Percentiles rank a stretch among this genome's conserved stretches.
These are phyloP conservation scores for Boletus rufocinnamomeus DNA, from an alignment of 768 basidiomycete genomes.

Conservation along the genomic window DNA sequence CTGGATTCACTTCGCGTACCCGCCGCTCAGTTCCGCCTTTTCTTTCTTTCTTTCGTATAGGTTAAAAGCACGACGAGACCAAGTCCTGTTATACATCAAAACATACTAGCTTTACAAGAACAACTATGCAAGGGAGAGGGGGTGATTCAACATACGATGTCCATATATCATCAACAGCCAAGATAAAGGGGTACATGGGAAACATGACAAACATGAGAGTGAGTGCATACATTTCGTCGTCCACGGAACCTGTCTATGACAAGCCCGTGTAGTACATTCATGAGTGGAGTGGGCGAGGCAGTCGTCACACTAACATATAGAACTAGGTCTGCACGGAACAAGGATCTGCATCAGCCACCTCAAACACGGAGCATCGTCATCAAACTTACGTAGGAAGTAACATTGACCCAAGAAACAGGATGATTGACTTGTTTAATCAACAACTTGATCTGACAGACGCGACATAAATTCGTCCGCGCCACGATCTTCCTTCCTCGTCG, in stretches of 20 bases:
- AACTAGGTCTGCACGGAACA: constrained; percentile 10
- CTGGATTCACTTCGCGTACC: not conserved
- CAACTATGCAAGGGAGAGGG: not conserved
- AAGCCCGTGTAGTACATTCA: not conserved
- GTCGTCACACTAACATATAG: not conserved
- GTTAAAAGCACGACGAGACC: not conserved
- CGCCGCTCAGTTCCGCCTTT: not conserved
- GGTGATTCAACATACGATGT: not conserved
- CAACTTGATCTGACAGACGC: constrained; percentile 34
- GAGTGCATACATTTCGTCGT: constrained; percentile 4
- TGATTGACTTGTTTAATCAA: constrained; percentile 26
- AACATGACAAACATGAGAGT: not conserved
- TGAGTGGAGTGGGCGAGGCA: not conserved
- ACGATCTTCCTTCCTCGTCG: constrained; percentile 21
- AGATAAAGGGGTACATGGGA: not conserved
- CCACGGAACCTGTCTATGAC: not conserved
- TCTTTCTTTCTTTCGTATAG: not conserved
- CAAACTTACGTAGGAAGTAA: constrained; percentile 20
- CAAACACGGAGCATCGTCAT: not conserved
- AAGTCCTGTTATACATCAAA: constrained; percentile 4
- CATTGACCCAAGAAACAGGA: constrained; percentile 26
- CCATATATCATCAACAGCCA: constrained; percentile 1
- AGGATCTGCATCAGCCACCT: constrained; percentile 13
- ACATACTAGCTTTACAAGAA: not conserved
- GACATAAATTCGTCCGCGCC: constrained; percentile 28